A percentile compares a stretch with the other conserved stretches of the same genome.
phyloP scores from a whole-genome alignment of 768 basidiomycete genomes.

The Tubosaeta sp. region DNA sequence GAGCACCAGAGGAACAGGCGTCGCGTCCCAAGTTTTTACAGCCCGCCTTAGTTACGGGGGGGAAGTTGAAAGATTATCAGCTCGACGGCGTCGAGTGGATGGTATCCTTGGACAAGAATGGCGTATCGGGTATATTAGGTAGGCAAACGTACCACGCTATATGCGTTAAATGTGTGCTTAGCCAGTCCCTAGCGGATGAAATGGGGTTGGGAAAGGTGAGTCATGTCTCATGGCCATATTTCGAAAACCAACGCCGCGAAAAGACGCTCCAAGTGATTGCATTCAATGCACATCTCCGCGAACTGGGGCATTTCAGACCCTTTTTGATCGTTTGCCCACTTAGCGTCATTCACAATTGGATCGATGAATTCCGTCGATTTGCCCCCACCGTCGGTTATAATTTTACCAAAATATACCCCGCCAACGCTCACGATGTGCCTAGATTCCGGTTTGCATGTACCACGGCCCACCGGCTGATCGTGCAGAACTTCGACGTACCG shows the following conservation, averaged over 20 bases:
- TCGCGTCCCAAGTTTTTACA: slow-evolving; percentile 53
- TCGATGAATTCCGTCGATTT: slow-evolving; percentile 78
- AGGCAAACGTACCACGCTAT: slow-evolving; percentile 18
- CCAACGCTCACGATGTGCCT: not conserved
- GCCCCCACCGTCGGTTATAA: slow-evolving; percentile 59
- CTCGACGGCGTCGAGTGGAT: slow-evolving; percentile 95
- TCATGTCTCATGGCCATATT: not conserved
- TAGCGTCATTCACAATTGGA: slow-evolving; percentile 91
- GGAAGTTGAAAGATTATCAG: slow-evolving; percentile 84
- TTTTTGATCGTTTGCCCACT: slow-evolving; percentile 92
- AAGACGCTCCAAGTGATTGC: slow-evolving; percentile 95
- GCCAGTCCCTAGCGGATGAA: slow-evolving; percentile 67
- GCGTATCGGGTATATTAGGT: slow-evolving; percentile 79
- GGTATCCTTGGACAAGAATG: slow-evolving; percentile 82
- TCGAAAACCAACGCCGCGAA: not conserved
- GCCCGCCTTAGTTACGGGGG: slow-evolving; percentile 78
- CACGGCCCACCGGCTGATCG: slow-evolving; percentile 83
- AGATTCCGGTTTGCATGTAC: slow-evolving; percentile 90
- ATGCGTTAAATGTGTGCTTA: slow-evolving; percentile 7
- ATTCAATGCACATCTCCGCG: slow-evolving; percentile 86
- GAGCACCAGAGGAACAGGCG: not conserved
- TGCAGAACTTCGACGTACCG: slow-evolving; percentile 66
- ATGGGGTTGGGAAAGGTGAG: slow-evolving; percentile 88
- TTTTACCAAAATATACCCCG: not conserved
- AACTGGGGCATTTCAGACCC: slow-evolving; percentile 62